Evolutionary conservation across 805 yeast genomes (phyloP), one percentile per base, ranked within the genome.

Genomic region (Nakazawaea sp.): DNA sequence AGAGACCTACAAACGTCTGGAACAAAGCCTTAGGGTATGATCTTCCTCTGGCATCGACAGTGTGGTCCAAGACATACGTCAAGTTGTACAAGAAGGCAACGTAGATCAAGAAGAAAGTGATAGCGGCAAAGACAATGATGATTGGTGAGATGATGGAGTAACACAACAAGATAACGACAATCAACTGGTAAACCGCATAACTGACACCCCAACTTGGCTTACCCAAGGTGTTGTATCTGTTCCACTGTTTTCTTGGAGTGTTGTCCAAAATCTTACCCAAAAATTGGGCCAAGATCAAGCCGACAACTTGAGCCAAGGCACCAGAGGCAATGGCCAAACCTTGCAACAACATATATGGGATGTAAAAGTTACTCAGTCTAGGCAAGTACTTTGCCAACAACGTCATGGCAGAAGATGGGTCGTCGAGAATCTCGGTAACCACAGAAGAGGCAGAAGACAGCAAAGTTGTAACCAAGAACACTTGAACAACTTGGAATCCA

Each of bases 221-320:
- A 10, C 77, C 70, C 48, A 90, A 64, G 2, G 65, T 68, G 55
- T 75, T 75, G 54, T 60, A 74, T 52, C 96, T 77, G 43, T 58
- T 74, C 96, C 96, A 90, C 64, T 81, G 84, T 61, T 86, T 80
- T 62, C 97, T 78, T 43, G 97, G 97, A 5, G 97, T 87, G 37
- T 72, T 70, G 56, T 88, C 96, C 43, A 92, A 69, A 17, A 87
- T 42, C 45, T 64, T 65, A 21, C 92, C 85, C 42, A 89, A 64
- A 26, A 81, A 62, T 53, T 82, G 78, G 36, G 83, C 78, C 45
- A 89, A 64, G 37, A 84, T 68, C 50, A 92, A 66, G 2, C 78
- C 73, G 28, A 80, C 88, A 38, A 86, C 58, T 61, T 87, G 96
- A 42, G 85, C 69, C 36, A 92, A 59, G 24, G 78, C 64, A 43